These are phyloP conservation scores for Colletotrichum sp. DNA, from an alignment of 2,329 filamentous ascomycete genomes.

Conservation along the genomic window DNA sequence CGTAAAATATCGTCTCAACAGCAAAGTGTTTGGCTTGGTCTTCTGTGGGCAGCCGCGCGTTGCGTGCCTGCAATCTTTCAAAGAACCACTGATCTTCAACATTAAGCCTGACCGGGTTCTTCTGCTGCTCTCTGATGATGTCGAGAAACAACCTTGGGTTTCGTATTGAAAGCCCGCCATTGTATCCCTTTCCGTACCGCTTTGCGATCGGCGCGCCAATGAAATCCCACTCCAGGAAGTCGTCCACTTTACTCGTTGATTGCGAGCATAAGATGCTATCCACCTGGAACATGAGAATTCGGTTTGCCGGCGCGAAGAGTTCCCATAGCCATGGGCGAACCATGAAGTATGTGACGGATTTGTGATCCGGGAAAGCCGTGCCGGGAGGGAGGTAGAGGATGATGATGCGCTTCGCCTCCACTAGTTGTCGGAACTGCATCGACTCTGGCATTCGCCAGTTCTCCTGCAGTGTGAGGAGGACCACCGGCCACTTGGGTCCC, in stretches of 20 bases:
- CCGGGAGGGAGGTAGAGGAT: constrained; percentile 40
- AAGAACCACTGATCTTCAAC: constrained; percentile 38
- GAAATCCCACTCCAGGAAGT: constrained; percentile 39
- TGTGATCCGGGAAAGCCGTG: constrained; percentile 34
- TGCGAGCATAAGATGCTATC: constrained; percentile 41
- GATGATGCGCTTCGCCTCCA: constrained; percentile 34
- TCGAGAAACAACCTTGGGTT: constrained; percentile 29
- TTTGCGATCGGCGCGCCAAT: constrained; percentile 32
- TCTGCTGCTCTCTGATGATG: constrained; percentile 20
- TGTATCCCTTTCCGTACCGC: constrained; percentile 28
- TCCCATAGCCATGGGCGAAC: constrained; percentile 40
- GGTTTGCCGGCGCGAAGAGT: constrained; percentile 33
- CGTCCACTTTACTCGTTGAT: constrained; percentile 30
- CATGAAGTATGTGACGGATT: constrained; percentile 37
- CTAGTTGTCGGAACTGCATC: constrained; percentile 36
- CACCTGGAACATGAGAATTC: constrained; percentile 41
- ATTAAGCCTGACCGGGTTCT: constrained; percentile 20
- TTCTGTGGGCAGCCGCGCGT: constrained; percentile 27
- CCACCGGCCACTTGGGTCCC: constrained; percentile 47
- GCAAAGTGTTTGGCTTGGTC: constrained; percentile 29
- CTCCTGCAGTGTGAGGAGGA: constrained; percentile 43
- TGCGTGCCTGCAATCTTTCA: constrained; percentile 26
- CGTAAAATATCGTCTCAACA: constrained; percentile 29
- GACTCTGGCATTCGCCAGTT: constrained; percentile 21
- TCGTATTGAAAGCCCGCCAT: constrained; percentile 36